Percentiles rank a stretch among this genome's conserved stretches.
Evolutionary conservation across 2,329 filamentous ascomycete genomes (phyloP).

Genomic region (Achaetomium macrosporum): DNA sequence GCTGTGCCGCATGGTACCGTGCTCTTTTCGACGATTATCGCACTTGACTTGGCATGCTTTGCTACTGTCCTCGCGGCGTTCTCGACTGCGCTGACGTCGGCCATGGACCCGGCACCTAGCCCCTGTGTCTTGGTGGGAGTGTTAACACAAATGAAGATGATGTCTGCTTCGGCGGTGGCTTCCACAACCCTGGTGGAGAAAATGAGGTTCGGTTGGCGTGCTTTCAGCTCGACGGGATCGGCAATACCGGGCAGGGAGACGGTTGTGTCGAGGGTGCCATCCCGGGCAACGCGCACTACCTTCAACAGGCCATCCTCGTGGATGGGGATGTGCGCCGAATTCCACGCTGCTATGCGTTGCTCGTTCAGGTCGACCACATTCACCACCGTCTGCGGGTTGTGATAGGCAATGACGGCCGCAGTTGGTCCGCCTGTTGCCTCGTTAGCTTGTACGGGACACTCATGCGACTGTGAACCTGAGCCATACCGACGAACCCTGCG

Average conservation of each 20-base stretch:
- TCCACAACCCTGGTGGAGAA: slow-evolving; percentile 51
- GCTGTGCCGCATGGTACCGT: slow-evolving; percentile 58
- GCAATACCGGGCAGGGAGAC: slow-evolving; percentile 22
- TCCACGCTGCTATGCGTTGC: slow-evolving; percentile 51
- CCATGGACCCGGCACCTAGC: slow-evolving; percentile 49
- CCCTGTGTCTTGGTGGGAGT: slow-evolving; percentile 57
- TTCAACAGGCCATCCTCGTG: slow-evolving; percentile 52
- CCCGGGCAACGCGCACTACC: slow-evolving; percentile 43
- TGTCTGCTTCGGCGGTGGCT: slow-evolving; percentile 49
- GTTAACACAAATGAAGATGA: slow-evolving; percentile 59
- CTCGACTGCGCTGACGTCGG: slow-evolving; percentile 52
- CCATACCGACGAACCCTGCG: slow-evolving; percentile 53
- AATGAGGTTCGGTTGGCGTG: slow-evolving; percentile 47
- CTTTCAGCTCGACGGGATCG: slow-evolving; percentile 22
- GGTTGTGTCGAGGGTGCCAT: slow-evolving; percentile 30
- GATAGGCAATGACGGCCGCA: slow-evolving; percentile 52
- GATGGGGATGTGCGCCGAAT: slow-evolving; percentile 52
- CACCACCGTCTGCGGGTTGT: slow-evolving; percentile 52
- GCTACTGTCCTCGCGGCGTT: slow-evolving; percentile 50
- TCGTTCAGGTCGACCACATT: slow-evolving; percentile 54
- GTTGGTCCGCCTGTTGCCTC: slow-evolving; percentile 48
- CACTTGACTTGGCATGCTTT: slow-evolving; percentile 43
- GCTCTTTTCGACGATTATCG: slow-evolving; percentile 59
- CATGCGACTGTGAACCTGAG: background rate
- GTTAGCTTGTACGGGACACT: background rate